Evolutionary conservation across 2,329 filamentous ascomycete species (phyloP), one percentile per base, ranked within the genome.

Genomic region (Xylariaceae sp.): DNA sequence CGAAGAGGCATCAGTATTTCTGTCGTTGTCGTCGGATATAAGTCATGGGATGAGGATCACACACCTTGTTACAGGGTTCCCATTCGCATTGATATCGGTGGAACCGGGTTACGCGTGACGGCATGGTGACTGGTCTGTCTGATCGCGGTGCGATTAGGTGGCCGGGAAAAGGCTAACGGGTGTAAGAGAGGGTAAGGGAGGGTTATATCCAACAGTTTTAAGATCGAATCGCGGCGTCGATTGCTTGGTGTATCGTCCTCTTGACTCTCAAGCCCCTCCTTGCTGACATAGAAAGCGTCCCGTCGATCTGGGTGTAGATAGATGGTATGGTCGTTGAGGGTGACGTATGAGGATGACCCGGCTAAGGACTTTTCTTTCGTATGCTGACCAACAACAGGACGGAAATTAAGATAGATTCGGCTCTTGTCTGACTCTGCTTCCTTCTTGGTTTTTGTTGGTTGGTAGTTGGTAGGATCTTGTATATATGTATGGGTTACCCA

Each of bases 21-120:
- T 10, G 37, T 13, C 9, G 7, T 42, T 42, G 37, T 30, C 23
- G 23, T 30, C 23, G 23, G 23, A 30, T 30, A 5, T 30, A 30
- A 30, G 23, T 30, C 4, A 30, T 18, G 17, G 23, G 3, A 30
- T 4, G 23, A 30, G 23, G 23, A 30, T 23, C 30, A 71, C 78
- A 60, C 73, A 87, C 84, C 78, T 87, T 87, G 68, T 76, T 81
- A 72, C 84, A 87, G 18, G 76, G 74, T 62, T 82, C 75, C 52
- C 52, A 54, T 34, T 51, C 49, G 49, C 49, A 51, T 13, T 34
- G 18, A 35, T 51, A 35, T 11, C 49, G 23, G 49, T 35, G 23
- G 4, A 23, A 23, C 17, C 49, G 23, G 4, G 49, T 30, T 15
- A 13, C 30, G 4, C 9, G 49, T 34, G 49, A 5, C 49, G 49